A percentile compares a stretch with the other conserved stretches of the same genome.
phyloP scores from a whole-genome alignment of 768 basidiomycete genomes.

The Gymnopilus dilepis region DNA sequence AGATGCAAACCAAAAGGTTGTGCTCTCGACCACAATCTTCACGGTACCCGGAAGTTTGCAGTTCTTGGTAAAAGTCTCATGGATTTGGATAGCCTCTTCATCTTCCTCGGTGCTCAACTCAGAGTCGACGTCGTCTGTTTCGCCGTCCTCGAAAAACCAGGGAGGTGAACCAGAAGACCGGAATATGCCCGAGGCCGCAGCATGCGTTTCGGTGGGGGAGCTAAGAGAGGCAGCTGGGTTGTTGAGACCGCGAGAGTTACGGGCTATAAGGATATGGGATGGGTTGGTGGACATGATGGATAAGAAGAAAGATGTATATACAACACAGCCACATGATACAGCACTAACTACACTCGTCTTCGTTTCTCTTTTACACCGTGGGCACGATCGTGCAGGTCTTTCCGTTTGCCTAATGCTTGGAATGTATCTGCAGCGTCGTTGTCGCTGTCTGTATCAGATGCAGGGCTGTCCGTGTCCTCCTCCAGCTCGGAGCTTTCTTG shows the following conservation, averaged over 20 bases:
- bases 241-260: conserved; percentile 77
- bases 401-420: conserved; percentile 30
- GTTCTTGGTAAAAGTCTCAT: conserved; percentile 76
- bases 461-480: conserved; percentile 15
- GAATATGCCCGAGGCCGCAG: conserved; percentile 85
- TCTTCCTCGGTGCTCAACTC: conserved; percentile 71
- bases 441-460: conserved; percentile 25
- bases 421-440: conserved; percentile 34
- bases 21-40: conserved; percentile 88
- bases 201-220: conserved; percentile 87
- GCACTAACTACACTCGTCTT: conserved; percentile 18
- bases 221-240: conserved; percentile 83
- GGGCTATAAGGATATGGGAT: conserved; percentile 87
- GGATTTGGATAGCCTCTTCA: conserved; percentile 77
- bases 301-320: conserved; percentile 11
- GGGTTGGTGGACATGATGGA: conserved; percentile 71
- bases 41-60: conserved; percentile 81
- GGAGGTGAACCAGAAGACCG: conserved; percentile 80
- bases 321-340: conserved; percentile 30
- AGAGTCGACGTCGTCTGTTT: conserved; percentile 70
- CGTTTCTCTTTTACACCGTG: conserved; percentile 26
- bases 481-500: conserved; percentile 22
- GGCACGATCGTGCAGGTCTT: conserved; percentile 31
- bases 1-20: conserved; percentile 83
- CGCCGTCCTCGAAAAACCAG: conserved; percentile 80